These are phyloP conservation scores for Rhizoctonia solani DNA, from an alignment of 1,284 basidiomycete species.

Conservation along the genomic window DNA sequence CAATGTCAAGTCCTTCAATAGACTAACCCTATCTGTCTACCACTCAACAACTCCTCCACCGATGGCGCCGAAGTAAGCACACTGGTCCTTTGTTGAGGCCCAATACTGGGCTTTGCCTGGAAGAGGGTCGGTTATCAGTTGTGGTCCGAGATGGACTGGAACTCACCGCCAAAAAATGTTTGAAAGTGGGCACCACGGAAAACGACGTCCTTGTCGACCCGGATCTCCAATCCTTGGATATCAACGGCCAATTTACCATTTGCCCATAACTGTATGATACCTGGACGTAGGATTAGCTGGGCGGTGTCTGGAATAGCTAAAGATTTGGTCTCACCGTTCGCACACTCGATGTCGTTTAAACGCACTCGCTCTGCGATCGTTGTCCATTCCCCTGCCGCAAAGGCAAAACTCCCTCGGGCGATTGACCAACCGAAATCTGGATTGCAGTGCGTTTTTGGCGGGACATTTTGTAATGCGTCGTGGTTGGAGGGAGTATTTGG, in stretches of 20 bases:
- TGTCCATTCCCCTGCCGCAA: constrained; percentile 57
- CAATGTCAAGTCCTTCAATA: no score
- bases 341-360: constrained; percentile 57
- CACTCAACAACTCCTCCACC: constrained; percentile 44
- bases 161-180: constrained; percentile 73
- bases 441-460: constrained; percentile 56
- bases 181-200: constrained; percentile 68
- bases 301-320: not conserved
- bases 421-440: constrained; percentile 64
- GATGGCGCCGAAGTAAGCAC: constrained; percentile 66
- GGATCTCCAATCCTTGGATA: constrained; percentile 52
- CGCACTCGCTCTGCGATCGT: constrained; percentile 64
- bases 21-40: no score
- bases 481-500: constrained; percentile 54
- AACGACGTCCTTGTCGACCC: constrained; percentile 48
- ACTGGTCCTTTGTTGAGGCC: constrained; percentile 66
- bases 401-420: constrained; percentile 58
- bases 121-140: not conserved
- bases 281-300: constrained; percentile 44
- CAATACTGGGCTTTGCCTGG: constrained; percentile 59
- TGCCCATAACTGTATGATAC: constrained; percentile 61
- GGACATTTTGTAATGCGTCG: constrained; percentile 52
- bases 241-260: constrained; percentile 57
- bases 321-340: constrained; percentile 41
- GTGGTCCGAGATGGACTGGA: constrained; percentile 2